These are phyloP conservation scores for Onygenales sp. DNA, from an alignment of 2,329 filamentous ascomycete species.

Conservation along the genomic window DNA sequence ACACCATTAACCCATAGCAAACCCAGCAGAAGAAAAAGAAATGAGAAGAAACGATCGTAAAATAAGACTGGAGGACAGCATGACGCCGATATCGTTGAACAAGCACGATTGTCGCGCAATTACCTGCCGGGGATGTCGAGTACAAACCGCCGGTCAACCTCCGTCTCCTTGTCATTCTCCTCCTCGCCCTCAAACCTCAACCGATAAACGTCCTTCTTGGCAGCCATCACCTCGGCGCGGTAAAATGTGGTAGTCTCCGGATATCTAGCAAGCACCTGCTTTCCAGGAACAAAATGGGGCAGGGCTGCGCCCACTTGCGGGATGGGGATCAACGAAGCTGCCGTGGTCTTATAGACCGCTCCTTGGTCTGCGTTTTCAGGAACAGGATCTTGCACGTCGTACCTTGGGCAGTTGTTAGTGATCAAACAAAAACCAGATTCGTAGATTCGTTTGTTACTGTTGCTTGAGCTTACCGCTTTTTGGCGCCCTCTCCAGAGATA, in stretches of 20 bases:
- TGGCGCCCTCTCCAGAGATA: constrained; percentile 61
- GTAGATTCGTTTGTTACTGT: constrained; percentile 9
- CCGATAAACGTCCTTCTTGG: constrained; percentile 42
- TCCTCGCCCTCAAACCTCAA: constrained; percentile 75
- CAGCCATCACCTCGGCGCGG: constrained; percentile 68
- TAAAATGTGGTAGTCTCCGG: constrained; percentile 81
- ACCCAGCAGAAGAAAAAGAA: no score
- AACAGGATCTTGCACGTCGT: constrained; percentile 72
- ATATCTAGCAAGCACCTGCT: constrained; percentile 67
- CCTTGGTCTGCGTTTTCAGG: constrained; percentile 57
- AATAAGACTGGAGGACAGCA: no score
- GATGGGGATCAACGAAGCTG: constrained; percentile 68
- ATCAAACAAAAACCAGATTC: background rate
- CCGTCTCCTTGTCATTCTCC: constrained; percentile 61
- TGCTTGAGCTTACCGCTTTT: constrained; percentile 46
- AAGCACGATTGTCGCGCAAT: background rate
- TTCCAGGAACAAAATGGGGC: constrained; percentile 54
- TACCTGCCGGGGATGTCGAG: constrained; percentile 56
- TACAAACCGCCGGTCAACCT: constrained; percentile 67
- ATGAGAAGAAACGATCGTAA: no score
- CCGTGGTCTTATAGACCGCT: constrained; percentile 56
- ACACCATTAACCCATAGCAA: no score
- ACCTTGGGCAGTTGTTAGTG: constrained; percentile 35
- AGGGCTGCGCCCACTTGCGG: constrained; percentile 51
- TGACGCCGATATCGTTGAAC: background rate